A percentile compares a stretch with the other conserved stretches of the same genome.
phyloP scores from a whole-genome alignment of 257 asterid species.

The Solanum bukasovii region DNA sequence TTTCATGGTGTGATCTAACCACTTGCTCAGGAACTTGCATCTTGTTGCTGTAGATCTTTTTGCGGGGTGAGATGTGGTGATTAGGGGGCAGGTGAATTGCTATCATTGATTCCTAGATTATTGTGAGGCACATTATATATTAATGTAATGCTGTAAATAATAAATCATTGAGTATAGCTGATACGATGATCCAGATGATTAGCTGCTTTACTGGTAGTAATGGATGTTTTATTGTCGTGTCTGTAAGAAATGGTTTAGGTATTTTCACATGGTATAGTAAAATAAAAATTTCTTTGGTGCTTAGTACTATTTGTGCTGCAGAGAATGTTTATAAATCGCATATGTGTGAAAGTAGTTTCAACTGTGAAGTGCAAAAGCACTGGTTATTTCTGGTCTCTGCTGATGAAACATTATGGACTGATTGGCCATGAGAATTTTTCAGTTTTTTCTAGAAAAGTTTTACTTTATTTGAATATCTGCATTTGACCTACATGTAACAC shows the following conservation, averaged over 20 bases:
- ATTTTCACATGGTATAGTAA: neutral
- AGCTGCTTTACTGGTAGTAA: neutral
- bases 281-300: neutral
- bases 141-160: neutral
- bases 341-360: neutral
- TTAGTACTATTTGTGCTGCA: neutral
- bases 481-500: conserved; percentile 54
- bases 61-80: neutral
- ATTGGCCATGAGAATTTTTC: neutral
- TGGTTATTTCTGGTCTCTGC: conserved; percentile 27
- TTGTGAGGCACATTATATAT: neutral
- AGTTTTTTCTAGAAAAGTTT: neutral
- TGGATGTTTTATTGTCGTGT: neutral
- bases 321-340: neutral
- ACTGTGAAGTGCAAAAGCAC: neutral
- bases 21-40: neutral
- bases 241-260: neutral
- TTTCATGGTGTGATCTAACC: neutral
- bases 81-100: neutral
- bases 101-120: neutral
- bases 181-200: neutral
- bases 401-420: neutral
- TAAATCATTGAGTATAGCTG: neutral
- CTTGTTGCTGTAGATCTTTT: neutral
- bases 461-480: neutral